A percentile compares a stretch with the other conserved stretches of the same genome.
Conservation (phyloP, 2,329 filamentous ascomycete genomes). For the Epichloe scottii region DNA sequence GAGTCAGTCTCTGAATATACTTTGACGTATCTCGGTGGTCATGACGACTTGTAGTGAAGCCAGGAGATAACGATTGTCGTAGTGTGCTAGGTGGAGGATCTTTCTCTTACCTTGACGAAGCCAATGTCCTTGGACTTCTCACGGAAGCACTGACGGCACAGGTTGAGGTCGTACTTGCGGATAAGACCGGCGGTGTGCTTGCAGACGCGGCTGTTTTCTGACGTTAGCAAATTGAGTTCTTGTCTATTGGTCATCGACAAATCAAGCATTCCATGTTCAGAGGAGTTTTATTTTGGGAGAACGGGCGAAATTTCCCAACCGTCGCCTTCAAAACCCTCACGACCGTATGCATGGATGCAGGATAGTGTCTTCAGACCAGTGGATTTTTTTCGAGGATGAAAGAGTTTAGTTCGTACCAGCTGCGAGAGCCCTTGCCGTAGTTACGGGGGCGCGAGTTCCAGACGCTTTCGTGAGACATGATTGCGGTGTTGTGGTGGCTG, state of each 20-base stretch:
- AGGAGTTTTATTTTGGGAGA: neutral
- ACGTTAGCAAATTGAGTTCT: neutral
- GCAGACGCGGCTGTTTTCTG: conserved; percentile 47
- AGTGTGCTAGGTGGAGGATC: too few relatives aligned
- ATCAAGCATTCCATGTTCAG: neutral
- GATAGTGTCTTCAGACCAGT: neutral
- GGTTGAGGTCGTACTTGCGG: conserved; percentile 97
- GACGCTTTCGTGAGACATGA: conserved; percentile 76
- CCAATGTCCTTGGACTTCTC: conserved; percentile 63
- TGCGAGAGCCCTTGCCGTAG: conserved; percentile 93
- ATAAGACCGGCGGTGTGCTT: conserved; percentile 97
- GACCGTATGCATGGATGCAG: neutral
- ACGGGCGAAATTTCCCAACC: neutral
- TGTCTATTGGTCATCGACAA: neutral
- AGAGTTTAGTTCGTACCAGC: conserved; percentile 56
- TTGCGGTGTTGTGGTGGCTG: conserved; percentile 23
- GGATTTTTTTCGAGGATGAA: neutral
- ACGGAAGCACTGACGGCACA: conserved; percentile 70
- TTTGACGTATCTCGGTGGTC: too few relatives aligned
- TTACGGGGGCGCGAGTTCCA: conserved; percentile 97
- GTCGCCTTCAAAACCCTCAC: neutral
- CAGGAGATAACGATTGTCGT: neutral
- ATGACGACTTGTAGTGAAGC: too few relatives aligned
- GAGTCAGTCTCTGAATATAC: too few relatives aligned
- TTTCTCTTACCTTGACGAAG: conserved; percentile 51